Base-by-base conservation (phyloP, 805 yeast species). In the Yamadazyma akitaensis region DNA sequence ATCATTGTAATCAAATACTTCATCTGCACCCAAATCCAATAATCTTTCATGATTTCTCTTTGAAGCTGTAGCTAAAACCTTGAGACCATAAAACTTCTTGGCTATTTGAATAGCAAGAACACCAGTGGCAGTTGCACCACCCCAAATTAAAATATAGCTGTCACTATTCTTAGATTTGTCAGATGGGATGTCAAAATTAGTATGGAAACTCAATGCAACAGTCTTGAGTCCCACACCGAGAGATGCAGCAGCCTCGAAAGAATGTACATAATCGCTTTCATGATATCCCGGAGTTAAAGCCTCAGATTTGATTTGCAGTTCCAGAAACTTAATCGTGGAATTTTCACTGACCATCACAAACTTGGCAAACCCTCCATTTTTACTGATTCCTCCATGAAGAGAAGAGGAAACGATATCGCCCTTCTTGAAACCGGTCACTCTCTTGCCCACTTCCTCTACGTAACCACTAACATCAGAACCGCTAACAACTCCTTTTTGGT, bases 111-210 rank as follows among this genome's bases (percentile, higher is more conserved):
- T 61, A 12, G 65, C 69, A 8, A 57, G 35, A 14, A 58, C 46
- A 8, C 70, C 70, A 11, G 68, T 58, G n/a, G 67, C 63, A 36
- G 66, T 63, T 5, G 70, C 65, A 39, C 70, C 30, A 8, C 30
- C 30, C 30, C 30, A 26, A 11, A 26, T 26, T 8, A 26, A 11
- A 26, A 26, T 26, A 11, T 26, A 26, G 10, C 11, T 26, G 30
- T 26, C 30, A 8, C 11, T 26, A 26, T 26, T 26, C 10, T 8
- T 11, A 8, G 8, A 8, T 11, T 26, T 26, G 30, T 26, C 30
- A 8, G 8, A 11, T 26, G 30, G 30, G 30, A 26, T 8, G 10
- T 26, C 11, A 8, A 26, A 26, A 11, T 26, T 8, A 26, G 8
- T 8, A 11, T 8, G 11, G 11, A 8, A 26, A 26, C 10, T 8